These are phyloP conservation scores for Globisporangium barbulae DNA, from an alignment of 352 stramenopile species.

Conservation along the genomic window DNA sequence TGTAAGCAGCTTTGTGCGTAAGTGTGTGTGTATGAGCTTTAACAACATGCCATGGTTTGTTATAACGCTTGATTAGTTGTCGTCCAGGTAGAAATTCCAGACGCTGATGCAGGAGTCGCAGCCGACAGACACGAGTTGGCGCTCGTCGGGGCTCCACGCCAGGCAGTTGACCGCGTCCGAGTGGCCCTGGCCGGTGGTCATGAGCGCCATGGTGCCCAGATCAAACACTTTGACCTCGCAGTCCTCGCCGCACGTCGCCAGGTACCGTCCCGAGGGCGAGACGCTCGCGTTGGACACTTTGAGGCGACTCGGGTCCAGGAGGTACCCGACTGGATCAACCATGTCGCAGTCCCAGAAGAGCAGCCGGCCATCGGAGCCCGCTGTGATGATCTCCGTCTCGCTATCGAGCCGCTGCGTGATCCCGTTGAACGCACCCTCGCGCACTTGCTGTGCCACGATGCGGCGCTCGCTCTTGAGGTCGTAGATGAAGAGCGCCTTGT, in stretches of 20 bases:
- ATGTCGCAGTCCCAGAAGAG: constrained; percentile 92
- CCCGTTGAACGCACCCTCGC: constrained; percentile 70
- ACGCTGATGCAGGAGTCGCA: constrained; percentile 87
- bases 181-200: constrained; percentile 60
- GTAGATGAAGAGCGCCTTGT: constrained; percentile 90
- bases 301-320: constrained; percentile 43
- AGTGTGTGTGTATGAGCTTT: background rate
- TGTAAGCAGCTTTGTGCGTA: background rate
- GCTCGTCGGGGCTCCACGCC: constrained; percentile 88
- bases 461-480: constrained; percentile 86
- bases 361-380: constrained; percentile 73
- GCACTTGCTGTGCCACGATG: constrained; percentile 77
- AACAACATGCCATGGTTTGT: background rate
- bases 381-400: constrained; percentile 90
- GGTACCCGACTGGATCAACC: constrained; percentile 59
- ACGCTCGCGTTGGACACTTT: constrained; percentile 43
- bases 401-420: constrained; percentile 87
- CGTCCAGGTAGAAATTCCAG: constrained; percentile 88
- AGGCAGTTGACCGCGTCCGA: constrained; percentile 69
- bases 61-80: constrained; percentile 11
- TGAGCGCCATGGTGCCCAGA: constrained; percentile 36
- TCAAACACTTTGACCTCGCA: constrained; percentile 82
- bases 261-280: constrained; percentile 65
- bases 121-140: constrained; percentile 90
- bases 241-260: constrained; percentile 83